phyloP scores from a whole-genome alignment of 2,329 filamentous ascomycete species.

The Xylaria arbuscula region DNA sequence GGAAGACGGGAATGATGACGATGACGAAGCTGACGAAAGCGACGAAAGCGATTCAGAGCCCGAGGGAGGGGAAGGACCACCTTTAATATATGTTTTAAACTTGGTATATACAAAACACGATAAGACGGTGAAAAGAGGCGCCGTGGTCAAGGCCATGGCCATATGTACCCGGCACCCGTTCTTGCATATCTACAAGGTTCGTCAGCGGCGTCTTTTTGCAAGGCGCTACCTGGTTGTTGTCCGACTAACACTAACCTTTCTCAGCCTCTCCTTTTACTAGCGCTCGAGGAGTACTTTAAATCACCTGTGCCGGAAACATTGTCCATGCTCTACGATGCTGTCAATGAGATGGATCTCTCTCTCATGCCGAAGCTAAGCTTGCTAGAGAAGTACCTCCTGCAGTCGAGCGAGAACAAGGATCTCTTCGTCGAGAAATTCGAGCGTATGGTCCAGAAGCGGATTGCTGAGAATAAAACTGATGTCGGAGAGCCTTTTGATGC shows the following conservation, averaged over 20 bases:
- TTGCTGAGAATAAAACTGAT: constrained; percentile 70
- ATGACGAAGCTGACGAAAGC: constrained; percentile 59
- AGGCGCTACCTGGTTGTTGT: not conserved
- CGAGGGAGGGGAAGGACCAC: constrained; percentile 82
- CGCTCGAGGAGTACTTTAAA: constrained; percentile 97
- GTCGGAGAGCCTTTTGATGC: constrained; percentile 59
- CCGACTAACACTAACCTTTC: constrained; percentile 36
- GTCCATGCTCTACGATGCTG: constrained; percentile 86
- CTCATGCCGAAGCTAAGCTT: constrained; percentile 87
- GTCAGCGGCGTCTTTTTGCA: constrained; percentile 42
- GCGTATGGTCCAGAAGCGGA: constrained; percentile 86
- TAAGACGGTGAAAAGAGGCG: constrained; percentile 90
- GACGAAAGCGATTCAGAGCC: constrained; percentile 67
- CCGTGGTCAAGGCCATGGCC: constrained; percentile 97
- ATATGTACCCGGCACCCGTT: constrained; percentile 98
- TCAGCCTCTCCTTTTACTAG: constrained; percentile 86
- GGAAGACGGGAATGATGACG: constrained; percentile 61
- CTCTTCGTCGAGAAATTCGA: constrained; percentile 98
- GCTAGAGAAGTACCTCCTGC: constrained; percentile 86
- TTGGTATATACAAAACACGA: constrained; percentile 98
- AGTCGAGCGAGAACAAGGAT: constrained; percentile 92
- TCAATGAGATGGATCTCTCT: constrained; percentile 97
- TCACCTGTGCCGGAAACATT: constrained; percentile 88
- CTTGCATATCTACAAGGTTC: constrained; percentile 96
- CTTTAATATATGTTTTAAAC: constrained; percentile 96